Conservation (phyloP, 2,329 filamentous ascomycete genomes). For the Esteya vermicola region DNA sequence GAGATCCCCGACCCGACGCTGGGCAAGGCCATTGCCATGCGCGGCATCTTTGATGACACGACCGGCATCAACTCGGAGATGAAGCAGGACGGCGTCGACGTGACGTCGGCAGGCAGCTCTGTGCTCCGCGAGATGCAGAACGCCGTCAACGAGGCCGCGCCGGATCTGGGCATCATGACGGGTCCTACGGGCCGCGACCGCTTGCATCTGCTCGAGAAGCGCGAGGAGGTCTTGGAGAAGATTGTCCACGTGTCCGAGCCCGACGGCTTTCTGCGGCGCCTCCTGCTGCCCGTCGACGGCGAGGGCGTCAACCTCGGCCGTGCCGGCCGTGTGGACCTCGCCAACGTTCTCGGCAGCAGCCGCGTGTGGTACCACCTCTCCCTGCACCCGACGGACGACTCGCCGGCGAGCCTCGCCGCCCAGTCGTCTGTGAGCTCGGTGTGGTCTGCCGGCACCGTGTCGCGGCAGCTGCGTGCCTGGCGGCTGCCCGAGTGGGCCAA, state of each 20-base stretch:
- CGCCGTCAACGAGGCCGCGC: constrained; percentile 61
- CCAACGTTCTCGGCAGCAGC: constrained; percentile 62
- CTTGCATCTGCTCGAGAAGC: constrained; percentile 66
- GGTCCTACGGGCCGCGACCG: constrained; percentile 55
- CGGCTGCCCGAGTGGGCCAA: constrained; percentile 94
- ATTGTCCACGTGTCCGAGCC: constrained; percentile 68
- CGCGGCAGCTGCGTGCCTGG: constrained; percentile 85
- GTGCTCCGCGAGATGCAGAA: constrained; percentile 78
- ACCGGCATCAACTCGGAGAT: constrained; percentile 92
- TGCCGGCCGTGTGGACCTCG: constrained; percentile 64
- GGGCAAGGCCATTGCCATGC: constrained; percentile 78
- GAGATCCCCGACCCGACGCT: constrained; percentile 70
- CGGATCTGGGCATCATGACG: constrained; percentile 63
- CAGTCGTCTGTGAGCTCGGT: constrained; percentile 60
- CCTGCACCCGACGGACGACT: constrained; percentile 81
- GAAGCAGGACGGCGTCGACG: constrained; percentile 85
- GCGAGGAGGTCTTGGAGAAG: constrained; percentile 75
- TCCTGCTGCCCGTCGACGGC: constrained; percentile 65
- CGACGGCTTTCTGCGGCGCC: constrained; percentile 66
- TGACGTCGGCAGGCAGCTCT: constrained; percentile 60
- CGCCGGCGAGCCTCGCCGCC: constrained; percentile 59
- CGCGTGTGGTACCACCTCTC: constrained; percentile 91
- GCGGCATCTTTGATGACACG: constrained; percentile 84
- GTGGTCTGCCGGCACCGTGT: constrained; percentile 89
- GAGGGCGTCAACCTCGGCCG: constrained; percentile 72